Conservation (phyloP, 441 rosid genomes). For the Croton setiger region DNA sequence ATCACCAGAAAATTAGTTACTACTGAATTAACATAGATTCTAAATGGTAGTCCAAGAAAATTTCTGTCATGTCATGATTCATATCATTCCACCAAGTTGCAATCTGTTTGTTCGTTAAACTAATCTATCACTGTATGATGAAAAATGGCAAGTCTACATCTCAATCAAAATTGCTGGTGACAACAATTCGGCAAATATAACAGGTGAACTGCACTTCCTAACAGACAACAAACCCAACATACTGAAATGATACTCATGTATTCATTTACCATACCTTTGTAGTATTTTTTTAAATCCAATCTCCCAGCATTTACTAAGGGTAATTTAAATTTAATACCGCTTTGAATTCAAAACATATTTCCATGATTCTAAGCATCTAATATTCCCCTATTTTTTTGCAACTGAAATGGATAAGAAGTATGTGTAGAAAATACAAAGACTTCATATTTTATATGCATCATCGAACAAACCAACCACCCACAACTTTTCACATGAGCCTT, state of each 20-base stretch:
- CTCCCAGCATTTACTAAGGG: background rate
- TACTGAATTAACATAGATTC: background rate
- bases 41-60: background rate
- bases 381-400: background rate
- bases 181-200: background rate
- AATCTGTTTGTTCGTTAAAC: background rate
- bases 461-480: background rate
- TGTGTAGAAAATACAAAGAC: background rate
- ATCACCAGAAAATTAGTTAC: too few species aligned
- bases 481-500: background rate
- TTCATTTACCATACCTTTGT: conserved; percentile 2
- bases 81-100: background rate
- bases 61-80: background rate
- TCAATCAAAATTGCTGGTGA: background rate
- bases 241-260: background rate
- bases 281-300: background rate
- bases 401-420: background rate
- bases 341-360: background rate
- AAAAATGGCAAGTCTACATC: background rate
- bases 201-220: background rate
- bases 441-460: background rate
- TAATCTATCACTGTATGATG: background rate
- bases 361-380: background rate
- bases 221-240: background rate
- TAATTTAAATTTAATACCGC: background rate